Evolutionary conservation across 257 asterid species (phyloP), one percentile per base, ranked within the genome.

Genomic region (Solanum etuberosum): DNA sequence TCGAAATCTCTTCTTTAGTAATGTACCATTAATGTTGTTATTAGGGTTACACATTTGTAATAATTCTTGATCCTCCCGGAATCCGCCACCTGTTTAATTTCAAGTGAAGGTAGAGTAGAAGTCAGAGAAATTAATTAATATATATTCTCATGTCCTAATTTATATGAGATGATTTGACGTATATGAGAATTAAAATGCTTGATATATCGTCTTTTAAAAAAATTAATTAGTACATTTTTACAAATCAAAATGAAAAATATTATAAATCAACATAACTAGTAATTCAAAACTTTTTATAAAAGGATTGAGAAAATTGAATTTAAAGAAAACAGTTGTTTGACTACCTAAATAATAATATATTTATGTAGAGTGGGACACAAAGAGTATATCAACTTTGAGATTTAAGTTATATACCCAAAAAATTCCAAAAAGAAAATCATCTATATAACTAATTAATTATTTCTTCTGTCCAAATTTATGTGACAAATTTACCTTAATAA

Each of bases 1-100:
- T 29, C 98, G 31, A 84, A 87, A 90, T 78, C 98, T 89, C 92
- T 95, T 95, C 90, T 93, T 94, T 27, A 25, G 29, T 63, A 25
- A 63, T 63, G 92, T 85, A 5, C 90, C 89, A 42, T 87, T 63
- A 63, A 63, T 65, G 73, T 65, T 85, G 35, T 89, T 90, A 84
- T 89, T 90, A 2, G 93, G 89, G 57, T 88, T 87, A 42, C 91
- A 91, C 35, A 87, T 48, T 65, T 91, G 94, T 48, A 48, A 48
- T 85, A 67, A 2, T 67, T 92, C 96, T 88, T 88, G 86, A 83
- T 95, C 98, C 4, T 92, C 95, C 23, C 91, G 29, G 8, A 89
- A 85, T 31, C 89, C 93, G 5, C 92, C 84, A 2, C 82, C 89
- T 76, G 57, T 76, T 70, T 67, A 27, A 67, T 67, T 6, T 67